A percentile compares a stretch with the other conserved stretches of the same genome.
Evolutionary conservation across 2,329 filamentous ascomycete genomes (phyloP).

Genomic region (Colletotrichum tropicale): DNA sequence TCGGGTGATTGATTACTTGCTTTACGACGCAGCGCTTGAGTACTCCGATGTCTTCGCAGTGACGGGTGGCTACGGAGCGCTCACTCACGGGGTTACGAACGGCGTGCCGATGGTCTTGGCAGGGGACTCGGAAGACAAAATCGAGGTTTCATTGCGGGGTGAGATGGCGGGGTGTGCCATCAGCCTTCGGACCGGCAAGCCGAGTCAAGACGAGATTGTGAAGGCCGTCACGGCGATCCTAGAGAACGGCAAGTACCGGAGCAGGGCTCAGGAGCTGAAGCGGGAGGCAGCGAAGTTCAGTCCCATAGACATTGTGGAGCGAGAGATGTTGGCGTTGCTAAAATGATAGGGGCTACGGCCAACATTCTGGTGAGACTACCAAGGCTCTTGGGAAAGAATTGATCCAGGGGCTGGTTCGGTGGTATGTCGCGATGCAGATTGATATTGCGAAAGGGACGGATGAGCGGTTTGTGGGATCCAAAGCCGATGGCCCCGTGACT

Average conservation of each 20-base stretch:
- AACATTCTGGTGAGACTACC: background rate
- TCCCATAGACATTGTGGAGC: background rate
- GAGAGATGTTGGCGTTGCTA: background rate
- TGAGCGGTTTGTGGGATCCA: background rate
- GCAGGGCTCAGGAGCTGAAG: constrained; percentile 27
- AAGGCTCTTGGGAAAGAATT: background rate
- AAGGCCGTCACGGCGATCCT: constrained; percentile 35
- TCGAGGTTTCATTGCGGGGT: constrained; percentile 43
- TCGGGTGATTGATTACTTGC: constrained; percentile 48
- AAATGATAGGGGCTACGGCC: background rate
- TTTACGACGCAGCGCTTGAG: constrained; percentile 49
- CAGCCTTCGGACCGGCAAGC: constrained; percentile 41
- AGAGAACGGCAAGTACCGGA: constrained; percentile 29
- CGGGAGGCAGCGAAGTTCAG: background rate
- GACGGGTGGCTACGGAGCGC: constrained; percentile 53
- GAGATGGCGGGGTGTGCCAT: constrained; percentile 48
- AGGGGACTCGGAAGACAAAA: constrained; percentile 39
- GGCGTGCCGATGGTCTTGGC: constrained; percentile 53
- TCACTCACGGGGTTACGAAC: constrained; percentile 46
- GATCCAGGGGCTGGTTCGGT: background rate
- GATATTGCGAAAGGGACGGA: background rate
- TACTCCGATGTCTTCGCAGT: constrained; percentile 49
- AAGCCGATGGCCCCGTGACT: background rate
- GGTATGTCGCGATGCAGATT: background rate
- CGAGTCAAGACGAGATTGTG: constrained; percentile 29